Evolutionary conservation across 1,284 basidiomycete genomes (phyloP).

Genomic region (Coniferiporia sulphurascens): DNA sequence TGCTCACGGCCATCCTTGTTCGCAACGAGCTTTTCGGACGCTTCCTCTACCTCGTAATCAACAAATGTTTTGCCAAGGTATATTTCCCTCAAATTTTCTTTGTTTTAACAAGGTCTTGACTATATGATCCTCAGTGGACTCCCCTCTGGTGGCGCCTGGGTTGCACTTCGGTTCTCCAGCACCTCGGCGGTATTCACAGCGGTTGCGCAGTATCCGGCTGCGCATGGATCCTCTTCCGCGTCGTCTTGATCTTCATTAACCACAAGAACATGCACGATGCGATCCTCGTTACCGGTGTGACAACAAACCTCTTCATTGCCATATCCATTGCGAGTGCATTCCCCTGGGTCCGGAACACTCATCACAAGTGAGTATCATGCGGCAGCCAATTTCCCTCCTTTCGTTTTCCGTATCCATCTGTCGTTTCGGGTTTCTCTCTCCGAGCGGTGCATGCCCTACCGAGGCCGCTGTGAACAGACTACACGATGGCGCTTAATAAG

Average conservation of each 20-base stretch:
- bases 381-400: neutral
- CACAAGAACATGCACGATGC: slow-evolving; percentile 48
- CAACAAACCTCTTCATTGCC: slow-evolving; percentile 52
- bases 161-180: slow-evolving; percentile 60
- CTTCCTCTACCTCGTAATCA: slow-evolving; percentile 25
- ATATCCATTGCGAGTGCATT: slow-evolving; percentile 59
- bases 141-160: slow-evolving; percentile 56
- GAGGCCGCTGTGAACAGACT: slow-evolving; percentile 19
- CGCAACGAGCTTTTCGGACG: slow-evolving; percentile 39
- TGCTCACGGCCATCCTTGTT: slow-evolving; percentile 47
- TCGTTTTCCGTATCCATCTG: neutral
- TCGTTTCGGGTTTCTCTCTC: neutral
- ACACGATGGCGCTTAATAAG: neutral
- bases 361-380: slow-evolving; percentile 51
- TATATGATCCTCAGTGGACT: slow-evolving; percentile 45
- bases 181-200: slow-evolving; percentile 68
- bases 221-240: slow-evolving; percentile 57
- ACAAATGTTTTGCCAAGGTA: slow-evolving; percentile 58
- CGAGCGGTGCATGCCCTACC: slow-evolving; percentile 1
- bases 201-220: slow-evolving; percentile 62
- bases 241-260: slow-evolving; percentile 48
- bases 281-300: slow-evolving; percentile 52
- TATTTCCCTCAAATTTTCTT: slow-evolving; percentile 2
- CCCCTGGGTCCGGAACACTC: slow-evolving; percentile 62
- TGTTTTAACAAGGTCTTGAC: slow-evolving; percentile 1